Conservation (phyloP, 352 stramenopile genomes). For the Globisporangium nodosum region DNA sequence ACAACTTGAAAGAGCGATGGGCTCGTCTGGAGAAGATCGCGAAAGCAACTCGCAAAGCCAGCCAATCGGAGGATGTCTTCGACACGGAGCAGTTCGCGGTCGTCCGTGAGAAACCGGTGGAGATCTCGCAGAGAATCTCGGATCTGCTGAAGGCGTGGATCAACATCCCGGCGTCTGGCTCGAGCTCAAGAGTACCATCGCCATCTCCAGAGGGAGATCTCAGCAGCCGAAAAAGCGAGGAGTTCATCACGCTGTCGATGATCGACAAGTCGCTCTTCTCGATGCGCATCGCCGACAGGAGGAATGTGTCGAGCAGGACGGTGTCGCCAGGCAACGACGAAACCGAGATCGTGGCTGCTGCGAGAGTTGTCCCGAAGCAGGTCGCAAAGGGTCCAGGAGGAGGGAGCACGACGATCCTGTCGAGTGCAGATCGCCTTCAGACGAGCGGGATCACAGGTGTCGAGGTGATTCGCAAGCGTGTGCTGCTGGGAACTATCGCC, state of each 20-base stretch:
- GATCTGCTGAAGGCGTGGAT: conserved; percentile 58
- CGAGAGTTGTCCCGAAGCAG: conserved; percentile 34
- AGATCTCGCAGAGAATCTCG: conserved; percentile 51
- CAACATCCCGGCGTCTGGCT: conserved; percentile 13
- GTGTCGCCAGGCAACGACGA: background rate
- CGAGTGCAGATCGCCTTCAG: conserved; percentile 25
- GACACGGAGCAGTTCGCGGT: conserved; percentile 60
- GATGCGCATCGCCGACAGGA: background rate
- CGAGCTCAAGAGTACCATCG: background rate
- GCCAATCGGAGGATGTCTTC: conserved; percentile 24
- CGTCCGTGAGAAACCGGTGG: conserved; percentile 37
- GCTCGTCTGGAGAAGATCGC: conserved; percentile 45
- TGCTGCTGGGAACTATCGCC: conserved; percentile 45
- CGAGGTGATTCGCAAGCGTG: conserved; percentile 65
- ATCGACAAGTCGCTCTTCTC: conserved; percentile 11
- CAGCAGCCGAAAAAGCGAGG: conserved; percentile 1
- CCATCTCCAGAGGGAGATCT: conserved; percentile 9
- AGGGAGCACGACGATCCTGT: conserved; percentile 13
- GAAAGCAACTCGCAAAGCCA: conserved; percentile 24
- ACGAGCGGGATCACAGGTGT: conserved; percentile 39
- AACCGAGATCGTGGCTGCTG: conserved; percentile 4
- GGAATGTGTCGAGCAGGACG: background rate
- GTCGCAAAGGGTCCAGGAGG: conserved; percentile 11
- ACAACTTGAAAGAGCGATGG: conserved; percentile 62
- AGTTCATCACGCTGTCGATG: conserved; percentile 20